Percentiles rank a stretch among this genome's conserved stretches.
These are phyloP conservation scores for Thermothelomyces thermophilus DNA, from an alignment of 2,329 filamentous ascomycete species.

Conservation along the genomic window DNA sequence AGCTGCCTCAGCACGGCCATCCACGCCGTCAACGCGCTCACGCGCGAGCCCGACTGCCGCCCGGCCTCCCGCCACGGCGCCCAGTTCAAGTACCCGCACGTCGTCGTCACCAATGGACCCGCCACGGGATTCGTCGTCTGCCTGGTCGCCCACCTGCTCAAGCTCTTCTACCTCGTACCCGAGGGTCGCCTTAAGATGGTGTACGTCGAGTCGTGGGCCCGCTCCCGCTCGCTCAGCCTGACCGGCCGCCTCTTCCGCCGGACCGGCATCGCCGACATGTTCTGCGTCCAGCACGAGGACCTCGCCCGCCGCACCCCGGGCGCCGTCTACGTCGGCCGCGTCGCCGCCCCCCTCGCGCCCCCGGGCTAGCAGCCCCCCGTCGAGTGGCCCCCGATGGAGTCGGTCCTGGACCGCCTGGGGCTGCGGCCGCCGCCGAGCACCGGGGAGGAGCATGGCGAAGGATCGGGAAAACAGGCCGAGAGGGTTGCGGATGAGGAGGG, in stretches of 20 bases:
- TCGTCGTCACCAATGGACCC: conserved; percentile 83
- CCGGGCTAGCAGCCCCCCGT: conserved; percentile 23
- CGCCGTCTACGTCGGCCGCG: conserved; percentile 27
- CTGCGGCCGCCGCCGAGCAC: neutral
- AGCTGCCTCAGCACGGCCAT: conserved; percentile 58
- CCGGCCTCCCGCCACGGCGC: conserved; percentile 10
- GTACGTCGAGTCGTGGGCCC: conserved; percentile 90
- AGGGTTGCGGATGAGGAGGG: too few relatives aligned
- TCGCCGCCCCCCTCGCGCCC: conserved; percentile 15
- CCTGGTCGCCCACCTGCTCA: conserved; percentile 42
- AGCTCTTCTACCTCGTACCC: conserved; percentile 39
- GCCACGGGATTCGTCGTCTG: conserved; percentile 76
- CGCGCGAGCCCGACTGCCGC: conserved; percentile 26
- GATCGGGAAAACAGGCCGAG: too few relatives aligned
- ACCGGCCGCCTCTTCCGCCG: conserved; percentile 70
- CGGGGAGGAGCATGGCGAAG: neutral
- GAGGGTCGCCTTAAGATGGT: conserved; percentile 61
- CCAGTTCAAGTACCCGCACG: conserved; percentile 51
- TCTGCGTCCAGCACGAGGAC: conserved; percentile 74
- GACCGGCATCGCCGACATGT: conserved; percentile 61
- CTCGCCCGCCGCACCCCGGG: conserved; percentile 40
- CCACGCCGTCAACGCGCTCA: conserved; percentile 27
- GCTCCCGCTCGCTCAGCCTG: conserved; percentile 74
- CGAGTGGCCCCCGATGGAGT: neutral
- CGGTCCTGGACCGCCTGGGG: conserved; percentile 4